Evolutionary conservation across 345 rosid species (phyloP).

Genomic region (Bretschneidera sinensis): DNA sequence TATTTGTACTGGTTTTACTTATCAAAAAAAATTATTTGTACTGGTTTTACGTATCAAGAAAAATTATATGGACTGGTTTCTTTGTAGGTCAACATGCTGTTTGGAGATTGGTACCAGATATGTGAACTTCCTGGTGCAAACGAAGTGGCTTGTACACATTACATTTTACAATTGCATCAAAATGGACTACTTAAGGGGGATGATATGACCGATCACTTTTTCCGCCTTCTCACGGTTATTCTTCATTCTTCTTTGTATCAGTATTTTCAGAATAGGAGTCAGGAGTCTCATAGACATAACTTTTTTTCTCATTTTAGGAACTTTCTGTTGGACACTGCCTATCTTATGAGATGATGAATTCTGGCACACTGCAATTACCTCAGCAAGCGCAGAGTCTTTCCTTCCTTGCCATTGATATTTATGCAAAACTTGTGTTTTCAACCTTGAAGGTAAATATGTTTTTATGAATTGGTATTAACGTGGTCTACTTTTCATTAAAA

Average conservation of each 20-base stretch:
- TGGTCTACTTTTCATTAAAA: background rate
- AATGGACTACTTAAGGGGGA: conserved; percentile 84
- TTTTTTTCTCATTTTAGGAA: conserved; percentile 41
- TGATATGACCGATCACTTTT: conserved; percentile 77
- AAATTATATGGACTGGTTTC: too few relatives aligned
- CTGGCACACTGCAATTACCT: conserved; percentile 54
- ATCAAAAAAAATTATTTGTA: too few relatives aligned
- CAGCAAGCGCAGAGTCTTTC: conserved; percentile 70
- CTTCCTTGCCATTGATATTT: conserved; percentile 83
- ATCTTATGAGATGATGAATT: conserved; percentile 58
- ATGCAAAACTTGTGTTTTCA: conserved; percentile 75
- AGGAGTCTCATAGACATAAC: background rate
- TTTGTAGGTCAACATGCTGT: conserved; percentile 62
- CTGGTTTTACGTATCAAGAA: too few relatives aligned
- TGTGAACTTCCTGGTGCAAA: conserved; percentile 74
- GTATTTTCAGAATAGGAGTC: background rate
- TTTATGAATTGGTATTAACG: background rate
- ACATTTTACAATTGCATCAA: conserved; percentile 68
- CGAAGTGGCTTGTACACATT: conserved; percentile 58
- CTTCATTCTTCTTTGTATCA: background rate
- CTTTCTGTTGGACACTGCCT: conserved; percentile 82
- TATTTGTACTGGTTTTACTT: too few relatives aligned
- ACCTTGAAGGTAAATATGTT: conserved; percentile 40
- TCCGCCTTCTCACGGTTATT: conserved; percentile 64
- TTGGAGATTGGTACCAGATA: conserved; percentile 74